phyloP scores from a whole-genome alignment of 768 basidiomycete species.

The Tylopilus subfusipes region DNA sequence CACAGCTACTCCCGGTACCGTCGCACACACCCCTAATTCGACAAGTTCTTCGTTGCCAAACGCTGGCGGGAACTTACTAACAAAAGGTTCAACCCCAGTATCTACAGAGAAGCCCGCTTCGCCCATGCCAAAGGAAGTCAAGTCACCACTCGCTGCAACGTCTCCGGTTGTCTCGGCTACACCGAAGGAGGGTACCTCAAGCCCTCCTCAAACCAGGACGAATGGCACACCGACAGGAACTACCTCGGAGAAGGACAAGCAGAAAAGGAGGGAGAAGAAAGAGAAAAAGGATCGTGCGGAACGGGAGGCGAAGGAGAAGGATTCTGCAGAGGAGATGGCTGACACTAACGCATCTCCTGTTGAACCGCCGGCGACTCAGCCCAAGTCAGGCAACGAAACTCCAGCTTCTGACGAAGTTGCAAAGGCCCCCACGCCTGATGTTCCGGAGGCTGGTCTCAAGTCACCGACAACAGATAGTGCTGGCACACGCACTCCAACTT shows the following conservation, averaged over 20 bases:
- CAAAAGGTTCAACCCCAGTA: conserved; percentile 32
- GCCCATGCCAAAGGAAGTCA: conserved; percentile 31
- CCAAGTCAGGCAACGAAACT: conserved; percentile 41
- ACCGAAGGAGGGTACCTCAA: conserved; percentile 36
- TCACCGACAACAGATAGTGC: conserved; percentile 56
- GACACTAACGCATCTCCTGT: conserved; percentile 28
- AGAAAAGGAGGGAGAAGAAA: conserved; percentile 60
- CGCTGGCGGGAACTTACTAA: conserved; percentile 33
- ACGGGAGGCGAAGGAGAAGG: conserved; percentile 38
- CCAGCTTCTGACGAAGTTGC: conserved; percentile 28
- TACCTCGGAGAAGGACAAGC: conserved; percentile 48
- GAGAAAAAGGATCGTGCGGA: conserved; percentile 54
- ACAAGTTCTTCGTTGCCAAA: conserved; percentile 48
- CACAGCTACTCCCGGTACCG: conserved; percentile 51
- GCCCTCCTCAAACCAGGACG: conserved; percentile 30
- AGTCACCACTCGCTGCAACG: conserved; percentile 33
- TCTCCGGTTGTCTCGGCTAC: conserved; percentile 33
- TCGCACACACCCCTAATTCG: conserved; percentile 57
- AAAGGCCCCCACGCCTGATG: conserved; percentile 27
- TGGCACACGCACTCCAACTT: conserved; percentile 70
- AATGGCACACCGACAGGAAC: conserved; percentile 32
- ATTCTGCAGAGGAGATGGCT: conserved; percentile 34
- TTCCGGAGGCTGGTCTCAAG: conserved; percentile 39
- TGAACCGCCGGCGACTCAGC: conserved; percentile 19
- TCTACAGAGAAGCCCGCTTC: conserved; percentile 37